Evolutionary conservation across 371 early-diverging fungal species (phyloP), one percentile per base, ranked within the genome.

Genomic region (Mycotypha africana): DNA sequence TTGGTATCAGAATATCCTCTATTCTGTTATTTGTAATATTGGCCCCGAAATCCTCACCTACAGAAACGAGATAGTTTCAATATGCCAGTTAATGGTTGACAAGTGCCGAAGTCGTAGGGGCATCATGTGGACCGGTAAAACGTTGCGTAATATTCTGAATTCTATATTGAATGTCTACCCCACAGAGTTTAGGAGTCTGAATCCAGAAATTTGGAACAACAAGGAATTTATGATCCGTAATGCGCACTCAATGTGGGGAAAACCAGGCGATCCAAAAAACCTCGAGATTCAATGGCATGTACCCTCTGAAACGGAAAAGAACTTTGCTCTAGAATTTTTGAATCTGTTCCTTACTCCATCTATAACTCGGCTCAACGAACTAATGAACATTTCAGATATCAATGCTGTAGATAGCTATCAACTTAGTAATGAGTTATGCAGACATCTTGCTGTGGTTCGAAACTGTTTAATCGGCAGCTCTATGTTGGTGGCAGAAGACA

Each of bases 171-270:
- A 53, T 14, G 62, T 70, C 3, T 87, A 84, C 55, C 76, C 83
- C 0, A 36, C 57, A 14, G 82, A 86, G 30, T 66, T 53, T 26
- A 60, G 74, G 19, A 78, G 73, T 51, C 51, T 69, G 32, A 58
- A 53, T 4, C 55, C 65, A 0, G 51, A 58, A 0, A 54, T 65
- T 26, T 88, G 88, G 89, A 58, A 76, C 21, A 67, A 79, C 33
- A 56, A 64, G 43, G 72, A 76, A 9, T 58, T 45, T 21, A 58
- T 58, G 58, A 23, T 72, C 54, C 51, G 62, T 10, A 65, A 75
- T 22, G 81, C 82, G n/a, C 84, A 90, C 51, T 56, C 75, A 51
- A 56, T 80, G 10, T 93, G 94, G 94, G 92, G 92, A 2, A 57
- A 76, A 21, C 65, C 77, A 2, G 65, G 67, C 0, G 65, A 81